Evolutionary conservation across 148 eudicot species (phyloP), one percentile per base, ranked within the genome.

Genomic region (Simmondsia chinensis): DNA sequence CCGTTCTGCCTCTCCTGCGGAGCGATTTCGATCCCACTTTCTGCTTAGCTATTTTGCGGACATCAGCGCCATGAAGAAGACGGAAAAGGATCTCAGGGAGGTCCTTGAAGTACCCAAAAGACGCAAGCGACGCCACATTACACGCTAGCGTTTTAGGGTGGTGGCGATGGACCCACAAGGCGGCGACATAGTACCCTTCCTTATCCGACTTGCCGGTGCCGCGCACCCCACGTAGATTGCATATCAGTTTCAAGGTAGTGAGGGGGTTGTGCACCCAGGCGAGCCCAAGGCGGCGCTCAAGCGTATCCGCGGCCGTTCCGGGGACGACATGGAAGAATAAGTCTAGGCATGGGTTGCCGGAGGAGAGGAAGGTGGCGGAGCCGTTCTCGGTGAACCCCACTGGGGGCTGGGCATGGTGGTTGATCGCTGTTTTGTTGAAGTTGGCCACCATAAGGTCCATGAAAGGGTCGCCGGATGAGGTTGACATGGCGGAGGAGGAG

Each of bases 81-180:
- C 39, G 39, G 24, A 17, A 47, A 1, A 57, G 52, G 16, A 57
- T 28, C 53, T 57, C 61, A 1, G 32, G 20, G 11, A 46, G 16
- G 45, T 57, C 61, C 33, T 56, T 56, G 7, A 56, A 36, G 12
- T 46, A 56, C 20, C 61, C 53, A 6, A 56, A 56, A 4, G 27
- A n/a, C 10, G 61, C 46, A 2, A 35, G 1, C 0, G n/a, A 9
- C 4, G 10, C 19, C 9, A 44, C 20, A 21, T 46, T 55, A 8
- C 33, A 33, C 0, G 52, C 46, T 46, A 46, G 61, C 27, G 61
- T 46, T 57, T 46, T 57, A 5, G 61, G 61, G 25, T 57, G 61
- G 44, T 46, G 9, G 6, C 47, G 26, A 30, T 57, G 53, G 10
- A 57, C 22, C 60, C 61, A 57, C 1, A 57, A 11, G 4, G 61